Percentiles rank a stretch among this genome's conserved stretches.
These are phyloP conservation scores for Venturiaceae sp. DNA, from an alignment of 2,329 filamentous ascomycete species.

Conservation along the genomic window DNA sequence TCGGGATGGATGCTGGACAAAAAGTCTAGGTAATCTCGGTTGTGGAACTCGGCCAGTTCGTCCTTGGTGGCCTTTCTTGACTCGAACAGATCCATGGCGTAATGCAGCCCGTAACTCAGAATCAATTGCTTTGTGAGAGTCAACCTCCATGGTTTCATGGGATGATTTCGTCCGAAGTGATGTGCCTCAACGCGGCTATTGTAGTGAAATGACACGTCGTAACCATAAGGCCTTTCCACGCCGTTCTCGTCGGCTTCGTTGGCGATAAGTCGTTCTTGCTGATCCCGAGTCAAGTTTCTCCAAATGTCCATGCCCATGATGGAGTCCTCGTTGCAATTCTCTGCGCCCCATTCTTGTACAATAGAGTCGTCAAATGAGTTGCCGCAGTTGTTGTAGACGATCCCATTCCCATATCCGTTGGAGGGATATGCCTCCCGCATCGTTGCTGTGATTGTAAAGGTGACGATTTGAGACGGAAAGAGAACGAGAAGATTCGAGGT, in stretches of 20 bases:
- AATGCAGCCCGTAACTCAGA: slow-evolving; percentile 88
- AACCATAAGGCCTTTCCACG: slow-evolving; percentile 72
- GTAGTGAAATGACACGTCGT: slow-evolving; percentile 90
- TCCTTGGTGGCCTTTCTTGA: slow-evolving; percentile 77
- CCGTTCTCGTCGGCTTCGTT: slow-evolving; percentile 50
- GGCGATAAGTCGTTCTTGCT: slow-evolving; percentile 41
- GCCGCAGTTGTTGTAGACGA: not conserved
- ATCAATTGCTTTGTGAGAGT: slow-evolving; percentile 93
- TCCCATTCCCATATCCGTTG: not conserved
- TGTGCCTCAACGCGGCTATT: slow-evolving; percentile 93
- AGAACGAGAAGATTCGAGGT: not conserved
- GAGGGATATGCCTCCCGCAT: not conserved
- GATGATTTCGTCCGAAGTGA: slow-evolving; percentile 93
- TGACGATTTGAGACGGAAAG: not conserved
- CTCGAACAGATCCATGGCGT: slow-evolving; percentile 91
- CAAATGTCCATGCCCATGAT: slow-evolving; percentile 6
- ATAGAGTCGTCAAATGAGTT: slow-evolving; percentile 10
- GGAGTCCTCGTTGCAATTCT: not conserved
- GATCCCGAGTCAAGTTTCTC: slow-evolving; percentile 16
- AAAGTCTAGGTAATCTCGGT: slow-evolving; percentile 83
- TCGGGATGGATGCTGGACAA: slow-evolving; percentile 35
- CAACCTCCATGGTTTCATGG: slow-evolving; percentile 98
- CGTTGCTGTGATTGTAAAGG: not conserved
- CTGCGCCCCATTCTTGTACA: slow-evolving; percentile 17
- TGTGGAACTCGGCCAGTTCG: slow-evolving; percentile 80